Conservation (phyloP, 208 protist genomes). For the Herpetomonas samuelpessoai region DNA sequence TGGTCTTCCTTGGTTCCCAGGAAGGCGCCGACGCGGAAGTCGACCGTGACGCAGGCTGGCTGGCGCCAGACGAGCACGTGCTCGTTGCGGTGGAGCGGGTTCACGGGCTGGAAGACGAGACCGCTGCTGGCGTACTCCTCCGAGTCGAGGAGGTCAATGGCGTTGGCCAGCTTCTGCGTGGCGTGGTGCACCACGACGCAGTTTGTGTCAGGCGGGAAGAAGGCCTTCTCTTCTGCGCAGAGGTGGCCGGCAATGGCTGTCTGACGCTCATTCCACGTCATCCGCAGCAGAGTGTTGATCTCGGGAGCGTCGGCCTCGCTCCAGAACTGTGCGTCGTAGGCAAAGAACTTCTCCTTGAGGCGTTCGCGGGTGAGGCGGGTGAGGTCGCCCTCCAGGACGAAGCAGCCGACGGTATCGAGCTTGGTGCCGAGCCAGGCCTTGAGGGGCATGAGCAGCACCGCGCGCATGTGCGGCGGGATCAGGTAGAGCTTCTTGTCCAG, state of each 20-base stretch:
- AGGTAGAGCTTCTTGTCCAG: slow-evolving; percentile 57
- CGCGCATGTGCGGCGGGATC: slow-evolving; percentile 74
- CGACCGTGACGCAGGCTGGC: slow-evolving; percentile 58
- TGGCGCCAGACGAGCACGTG: slow-evolving; percentile 69
- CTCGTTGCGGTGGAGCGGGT: slow-evolving; percentile 39
- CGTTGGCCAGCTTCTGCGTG: slow-evolving; percentile 38
- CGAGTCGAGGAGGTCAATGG: slow-evolving; percentile 58
- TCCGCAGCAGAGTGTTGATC: slow-evolving; percentile 50
- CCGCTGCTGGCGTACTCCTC: slow-evolving; percentile 63
- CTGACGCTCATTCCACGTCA: slow-evolving; percentile 67
- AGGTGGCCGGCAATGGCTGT: slow-evolving; percentile 44
- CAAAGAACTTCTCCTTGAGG: slow-evolving; percentile 68
- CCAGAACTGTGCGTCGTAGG: slow-evolving; percentile 79
- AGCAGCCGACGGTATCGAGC: slow-evolving; percentile 36
- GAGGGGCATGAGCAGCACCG: slow-evolving; percentile 54
- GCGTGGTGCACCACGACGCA: slow-evolving; percentile 71
- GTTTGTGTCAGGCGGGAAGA: slow-evolving; percentile 32
- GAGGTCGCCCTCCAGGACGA: slow-evolving; percentile 78
- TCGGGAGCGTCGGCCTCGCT: slow-evolving; percentile 35
- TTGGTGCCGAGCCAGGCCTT: slow-evolving; percentile 60
- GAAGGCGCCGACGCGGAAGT: slow-evolving; percentile 73
- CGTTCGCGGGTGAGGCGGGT: slow-evolving; percentile 39
- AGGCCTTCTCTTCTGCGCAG: slow-evolving; percentile 38
- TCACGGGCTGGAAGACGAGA: slow-evolving; percentile 74
- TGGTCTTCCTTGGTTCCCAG: slow-evolving; percentile 13